phyloP scores from a whole-genome alignment of 305 asterid genomes.

The Fraxinus sp. region DNA sequence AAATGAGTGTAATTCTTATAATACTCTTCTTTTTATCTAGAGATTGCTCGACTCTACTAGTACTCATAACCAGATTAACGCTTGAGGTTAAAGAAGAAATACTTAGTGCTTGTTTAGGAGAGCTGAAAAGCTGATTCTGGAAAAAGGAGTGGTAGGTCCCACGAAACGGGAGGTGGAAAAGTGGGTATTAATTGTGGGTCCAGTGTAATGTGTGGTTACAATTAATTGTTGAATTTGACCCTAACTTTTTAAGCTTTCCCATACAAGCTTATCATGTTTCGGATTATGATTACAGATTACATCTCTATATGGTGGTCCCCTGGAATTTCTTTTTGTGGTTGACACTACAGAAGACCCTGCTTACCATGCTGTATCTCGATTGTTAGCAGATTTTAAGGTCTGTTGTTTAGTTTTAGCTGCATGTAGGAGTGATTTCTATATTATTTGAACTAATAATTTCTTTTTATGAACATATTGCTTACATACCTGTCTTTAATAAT shows the following conservation, averaged over 20 bases:
- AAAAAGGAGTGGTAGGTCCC: no score
- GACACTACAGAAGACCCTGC: constrained; percentile 95
- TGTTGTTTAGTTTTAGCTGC: constrained; percentile 24
- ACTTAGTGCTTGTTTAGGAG: background rate
- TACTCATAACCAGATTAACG: constrained; percentile 2
- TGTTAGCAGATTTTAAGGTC: constrained; percentile 74
- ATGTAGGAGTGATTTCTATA: constrained; percentile 10
- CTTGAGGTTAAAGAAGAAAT: constrained; percentile 4
- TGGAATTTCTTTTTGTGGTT: constrained; percentile 89
- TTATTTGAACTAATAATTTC: background rate
- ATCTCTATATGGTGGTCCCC: constrained; percentile 88
- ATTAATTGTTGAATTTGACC: no score
- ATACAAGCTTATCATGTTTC: background rate
- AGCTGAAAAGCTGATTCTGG: no score
- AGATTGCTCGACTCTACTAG: constrained; percentile 3
- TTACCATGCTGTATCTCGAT: constrained; percentile 68
- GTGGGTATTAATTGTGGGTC: no score
- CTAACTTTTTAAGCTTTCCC: no score
- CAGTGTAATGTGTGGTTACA: no score
- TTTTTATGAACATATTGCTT: constrained; percentile 9
- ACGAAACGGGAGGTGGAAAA: no score
- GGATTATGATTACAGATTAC: constrained; percentile 66
- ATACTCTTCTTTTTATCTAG: background rate
- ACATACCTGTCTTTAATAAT: background rate
- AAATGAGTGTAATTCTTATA: background rate